Base-by-base conservation (phyloP, 345 rosid genomes). In the Citrus australasica region DNA sequence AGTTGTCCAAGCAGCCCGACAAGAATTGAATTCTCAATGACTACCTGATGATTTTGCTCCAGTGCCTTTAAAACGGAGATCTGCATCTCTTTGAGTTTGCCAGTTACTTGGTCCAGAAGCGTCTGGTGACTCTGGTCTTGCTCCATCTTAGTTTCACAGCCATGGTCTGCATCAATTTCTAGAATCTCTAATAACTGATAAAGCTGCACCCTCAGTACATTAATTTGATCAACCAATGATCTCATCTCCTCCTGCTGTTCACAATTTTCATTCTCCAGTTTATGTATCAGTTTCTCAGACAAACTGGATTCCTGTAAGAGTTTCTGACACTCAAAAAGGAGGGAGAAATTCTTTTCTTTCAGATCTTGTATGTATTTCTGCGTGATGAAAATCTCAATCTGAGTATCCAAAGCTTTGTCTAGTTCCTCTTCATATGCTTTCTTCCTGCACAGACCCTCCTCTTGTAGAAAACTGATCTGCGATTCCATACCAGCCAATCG, bases 311-410 rank as follows among this genome's bases (percentile, higher is more conserved):
- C 90, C 68, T 87, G 88, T 79, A 83, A 74, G 66, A 91, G 88
- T 73, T 86, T 86, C 79, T 84, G 84, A 80, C 82, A 85, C 86
- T 93, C 91, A 42, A 82, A 75, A 68, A 87, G 76, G 25, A 94
- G 88, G 71, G 88, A 86, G 76, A 84, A 77, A 65, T 86, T 89
- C 76, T 84, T 88, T 82, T 87, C 94, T 81, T 88, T 89, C 83
- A 92, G 84, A 48, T 91, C 94, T 81, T 82, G 86, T 27, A 90
- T 71, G 79, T 86, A 92, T 81, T 86, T 85, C 83, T 88, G 89
- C 88, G 91, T 87, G 82, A 93, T 79, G 75, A 93, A 89, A 80
- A 87, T 90, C 82, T 93, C 92, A 59, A 88, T 79, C 85, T 92
- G 82, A 71, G 90, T 85, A 86, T 62, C 81, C 76, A 89, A 76